Base-by-base conservation (phyloP, 257 asterid genomes). In the Euphrasia confusa region DNA sequence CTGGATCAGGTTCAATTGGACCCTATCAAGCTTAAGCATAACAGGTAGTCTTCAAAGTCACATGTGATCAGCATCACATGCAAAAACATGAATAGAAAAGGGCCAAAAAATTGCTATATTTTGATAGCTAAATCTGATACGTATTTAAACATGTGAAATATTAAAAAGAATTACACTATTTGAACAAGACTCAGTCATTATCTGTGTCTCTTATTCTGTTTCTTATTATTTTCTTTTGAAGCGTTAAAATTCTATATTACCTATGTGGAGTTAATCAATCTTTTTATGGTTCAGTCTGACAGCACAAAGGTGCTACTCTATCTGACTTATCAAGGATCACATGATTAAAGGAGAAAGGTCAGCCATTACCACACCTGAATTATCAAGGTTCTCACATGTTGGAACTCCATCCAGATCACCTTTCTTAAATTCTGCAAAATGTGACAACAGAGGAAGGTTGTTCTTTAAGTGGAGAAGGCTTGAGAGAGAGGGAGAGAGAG, bases 351-450 rank as follows among this genome's bases (percentile, higher is more conserved):
- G 58, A 13, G 35, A 24, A 53, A 24, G 11, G 32, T 53, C 27
- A 24, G 44, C 63, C 50, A 10, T 39, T 61, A 60, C 50, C 65
- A 32, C 67, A 87, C 97, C 95, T 77, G 89, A 78, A 73, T 77
- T 81, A 58, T 74, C 83, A 59, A 71, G 79, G 58, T 82, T 88
- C 69, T 85, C 96, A 64, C 75, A 72, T 24, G 76, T 54, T 54
- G 84, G 70, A 68, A 69, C 76, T 58, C 80, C 89, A 68, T 84
- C 92, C 47, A 68, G 72, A 72, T 83, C 95, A 69, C 70, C 62
- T 65, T 77, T 85, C 73, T 75, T 81, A 68, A 53, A 83, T 76
- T 87, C 97, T 90, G 88, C 75, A 72, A 73, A 27, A 69, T 7
- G 63, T 27, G 58, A 58, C 59, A 42, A 28, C 58, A 30, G 10